These are phyloP conservation scores for Pseudozyma thailandica DNA, from an alignment of 1,284 basidiomycete species.

Conservation along the genomic window DNA sequence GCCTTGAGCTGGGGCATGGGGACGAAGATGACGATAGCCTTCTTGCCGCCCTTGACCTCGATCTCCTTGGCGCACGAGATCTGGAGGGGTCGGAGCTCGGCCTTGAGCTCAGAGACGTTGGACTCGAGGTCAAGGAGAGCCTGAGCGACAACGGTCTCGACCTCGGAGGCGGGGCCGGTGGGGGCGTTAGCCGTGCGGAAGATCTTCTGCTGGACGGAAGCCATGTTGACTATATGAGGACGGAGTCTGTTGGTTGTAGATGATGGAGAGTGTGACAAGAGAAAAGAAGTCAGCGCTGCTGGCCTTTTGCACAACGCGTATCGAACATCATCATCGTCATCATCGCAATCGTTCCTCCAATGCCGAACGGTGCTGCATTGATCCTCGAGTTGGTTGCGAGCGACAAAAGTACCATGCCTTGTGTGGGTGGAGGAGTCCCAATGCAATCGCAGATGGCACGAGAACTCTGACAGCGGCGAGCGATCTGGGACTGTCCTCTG, in stretches of 20 bases:
- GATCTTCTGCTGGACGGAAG: constrained; percentile 77
- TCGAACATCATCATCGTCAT: constrained; percentile 12
- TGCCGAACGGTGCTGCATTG: neutral
- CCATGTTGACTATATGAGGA: constrained; percentile 57
- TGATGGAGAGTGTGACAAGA: neutral
- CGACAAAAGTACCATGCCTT: too few species aligned
- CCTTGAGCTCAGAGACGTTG: constrained; percentile 97
- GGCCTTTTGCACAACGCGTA: neutral
- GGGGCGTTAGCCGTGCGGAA: constrained; percentile 93
- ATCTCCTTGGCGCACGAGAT: constrained; percentile 98
- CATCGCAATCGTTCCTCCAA: neutral
- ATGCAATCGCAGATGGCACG: too few species aligned
- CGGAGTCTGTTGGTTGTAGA: constrained; percentile 23
- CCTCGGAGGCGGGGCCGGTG: constrained; percentile 86
- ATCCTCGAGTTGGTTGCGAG: too few species aligned
- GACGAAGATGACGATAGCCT: constrained; percentile 98
- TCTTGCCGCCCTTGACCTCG: constrained; percentile 95
- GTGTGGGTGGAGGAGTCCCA: too few species aligned
- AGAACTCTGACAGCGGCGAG: too few species aligned
- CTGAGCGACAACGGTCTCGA: constrained; percentile 91
- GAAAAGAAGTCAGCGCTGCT: constrained; percentile 21
- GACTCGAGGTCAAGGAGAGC: constrained; percentile 97
- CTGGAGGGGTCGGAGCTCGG: constrained; percentile 91
- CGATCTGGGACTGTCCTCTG: too few species aligned
- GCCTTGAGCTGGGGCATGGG: constrained; percentile 98